Base-by-base conservation (phyloP, 2,329 filamentous ascomycete genomes). In the Curvularia spicifera region DNA sequence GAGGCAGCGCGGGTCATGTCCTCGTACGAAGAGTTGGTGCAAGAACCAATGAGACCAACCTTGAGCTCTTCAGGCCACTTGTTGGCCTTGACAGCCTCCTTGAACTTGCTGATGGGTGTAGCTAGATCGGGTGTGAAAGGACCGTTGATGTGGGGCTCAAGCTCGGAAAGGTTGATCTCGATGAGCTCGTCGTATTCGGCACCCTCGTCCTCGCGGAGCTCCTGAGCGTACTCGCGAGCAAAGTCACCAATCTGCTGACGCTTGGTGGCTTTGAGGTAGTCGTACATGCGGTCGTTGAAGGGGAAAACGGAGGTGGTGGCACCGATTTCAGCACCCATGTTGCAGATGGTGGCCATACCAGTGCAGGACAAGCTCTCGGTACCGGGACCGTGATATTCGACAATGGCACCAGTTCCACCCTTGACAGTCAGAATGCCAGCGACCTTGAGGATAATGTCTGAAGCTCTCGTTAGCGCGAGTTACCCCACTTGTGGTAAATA, bases 51-150 rank as follows among this genome's bases (percentile, higher is more conserved):
- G 57, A 99, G 84, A 76, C 94, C 94, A 68, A 96, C 95, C 84
- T 97, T 97, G 74, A 99, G 85, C 77, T 97, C 93, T 80, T 95
- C 89, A 20, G 95, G 95, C 95, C 95, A 99, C 79, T 89, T 87
- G 83, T 99, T 97, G 74, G 89, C 88, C 84, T 96, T 93, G 74
- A 94, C 94, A 68, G 92, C 91, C 75, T 96, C 89, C 81, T 91
- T 92, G 84, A 98, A 97, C 84, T 97, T 95, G 82, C 92, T 97
- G 78, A 99, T 96, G 51, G 95, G 95, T 7, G 95, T 98, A 55
- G 93, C 93, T 81, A 99, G 85, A 87, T 99, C 95, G 61, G 95
- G 95, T 28, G 95, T 99, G 87, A 98, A 98, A 66, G 95, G 95
- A 67, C 95, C 95, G 84, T 99, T 99, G 84, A 99, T 93, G 79